A percentile compares a stretch with the other conserved stretches of the same genome.
These are phyloP conservation scores for Chlorella vulgaris DNA, from an alignment of 139 green algal genomes.

Conservation along the genomic window DNA sequence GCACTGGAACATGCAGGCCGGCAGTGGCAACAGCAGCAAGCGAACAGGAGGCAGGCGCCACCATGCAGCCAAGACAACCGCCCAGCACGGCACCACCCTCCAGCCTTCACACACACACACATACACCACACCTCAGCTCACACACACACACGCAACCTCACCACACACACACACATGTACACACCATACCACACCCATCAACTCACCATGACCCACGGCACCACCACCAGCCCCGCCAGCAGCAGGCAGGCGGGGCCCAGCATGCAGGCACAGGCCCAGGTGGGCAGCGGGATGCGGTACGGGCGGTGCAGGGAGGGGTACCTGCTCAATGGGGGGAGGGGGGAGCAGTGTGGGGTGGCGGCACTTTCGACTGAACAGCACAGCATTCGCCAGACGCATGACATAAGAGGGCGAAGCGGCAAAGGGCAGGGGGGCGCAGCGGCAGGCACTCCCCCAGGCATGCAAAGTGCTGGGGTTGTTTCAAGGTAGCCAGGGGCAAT, in stretches of 20 bases:
- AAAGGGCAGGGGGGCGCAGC: no score
- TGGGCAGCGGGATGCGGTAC: slow-evolving; percentile 79
- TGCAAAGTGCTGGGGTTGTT: no score
- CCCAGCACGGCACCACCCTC: no score
- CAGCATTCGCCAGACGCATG: no score
- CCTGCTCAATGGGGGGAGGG: not conserved
- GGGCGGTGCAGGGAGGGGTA: slow-evolving; percentile 50
- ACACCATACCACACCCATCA: not conserved
- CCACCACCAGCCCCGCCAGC: slow-evolving; percentile 67
- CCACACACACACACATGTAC: not conserved
- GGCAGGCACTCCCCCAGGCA: no score
- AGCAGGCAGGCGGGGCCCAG: slow-evolving; percentile 76
- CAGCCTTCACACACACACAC: not conserved
- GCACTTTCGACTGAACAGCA: not conserved
- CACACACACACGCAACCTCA: not conserved
- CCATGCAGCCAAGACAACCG: no score
- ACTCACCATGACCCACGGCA: slow-evolving; percentile 57
- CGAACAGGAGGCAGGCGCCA: no score
- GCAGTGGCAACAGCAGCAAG: no score
- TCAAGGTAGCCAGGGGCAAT: no score
- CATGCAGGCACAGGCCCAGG: slow-evolving; percentile 77
- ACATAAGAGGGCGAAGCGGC: no score
- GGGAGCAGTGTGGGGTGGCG: not conserved
- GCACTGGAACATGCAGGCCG: no score
- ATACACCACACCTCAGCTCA: not conserved